These are phyloP conservation scores for Quercus phellos DNA, from an alignment of 331 rosid genomes.

Conservation along the genomic window DNA sequence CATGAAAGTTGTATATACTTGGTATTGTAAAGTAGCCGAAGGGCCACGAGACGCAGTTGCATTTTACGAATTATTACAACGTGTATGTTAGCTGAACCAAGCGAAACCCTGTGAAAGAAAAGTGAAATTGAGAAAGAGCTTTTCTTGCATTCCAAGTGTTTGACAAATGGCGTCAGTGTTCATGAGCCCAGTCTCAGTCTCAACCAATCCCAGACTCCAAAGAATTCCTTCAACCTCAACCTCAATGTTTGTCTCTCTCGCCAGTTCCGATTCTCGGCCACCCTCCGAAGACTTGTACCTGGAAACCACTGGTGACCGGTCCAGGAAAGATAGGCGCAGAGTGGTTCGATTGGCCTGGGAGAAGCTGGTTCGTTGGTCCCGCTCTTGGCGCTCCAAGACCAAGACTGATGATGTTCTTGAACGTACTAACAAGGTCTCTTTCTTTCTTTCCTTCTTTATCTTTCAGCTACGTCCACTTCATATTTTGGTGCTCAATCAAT, in stretches of 20 bases:
- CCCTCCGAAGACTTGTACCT: slow-evolving; percentile 17
- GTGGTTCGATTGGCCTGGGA: slow-evolving; percentile 85
- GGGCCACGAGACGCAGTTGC: no score
- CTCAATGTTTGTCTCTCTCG: slow-evolving; percentile 15
- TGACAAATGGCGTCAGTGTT: slow-evolving; percentile 43
- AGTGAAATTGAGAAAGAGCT: not conserved
- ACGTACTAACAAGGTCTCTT: slow-evolving; percentile 71
- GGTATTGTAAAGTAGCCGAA: no score
- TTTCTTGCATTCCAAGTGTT: not conserved
- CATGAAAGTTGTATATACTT: no score
- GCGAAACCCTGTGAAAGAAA: not conserved
- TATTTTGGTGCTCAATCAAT: no score
- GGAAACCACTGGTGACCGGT: slow-evolving; percentile 30
- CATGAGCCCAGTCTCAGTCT: slow-evolving; percentile 25
- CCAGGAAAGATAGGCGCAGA: slow-evolving; percentile 51
- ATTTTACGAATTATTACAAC: no score
- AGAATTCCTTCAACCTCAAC: slow-evolving; percentile 18
- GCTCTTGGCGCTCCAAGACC: slow-evolving; percentile 71
- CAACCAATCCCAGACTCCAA: slow-evolving; percentile 13
- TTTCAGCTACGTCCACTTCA: not conserved
- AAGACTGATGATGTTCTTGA: slow-evolving; percentile 80
- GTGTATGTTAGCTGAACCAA: not conserved
- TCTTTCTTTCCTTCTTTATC: not conserved
- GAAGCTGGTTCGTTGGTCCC: slow-evolving; percentile 90
- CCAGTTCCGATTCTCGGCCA: slow-evolving; percentile 9